Conservation (phyloP, 208 protist genomes). For the Acanthamoeba healyi region DNA sequence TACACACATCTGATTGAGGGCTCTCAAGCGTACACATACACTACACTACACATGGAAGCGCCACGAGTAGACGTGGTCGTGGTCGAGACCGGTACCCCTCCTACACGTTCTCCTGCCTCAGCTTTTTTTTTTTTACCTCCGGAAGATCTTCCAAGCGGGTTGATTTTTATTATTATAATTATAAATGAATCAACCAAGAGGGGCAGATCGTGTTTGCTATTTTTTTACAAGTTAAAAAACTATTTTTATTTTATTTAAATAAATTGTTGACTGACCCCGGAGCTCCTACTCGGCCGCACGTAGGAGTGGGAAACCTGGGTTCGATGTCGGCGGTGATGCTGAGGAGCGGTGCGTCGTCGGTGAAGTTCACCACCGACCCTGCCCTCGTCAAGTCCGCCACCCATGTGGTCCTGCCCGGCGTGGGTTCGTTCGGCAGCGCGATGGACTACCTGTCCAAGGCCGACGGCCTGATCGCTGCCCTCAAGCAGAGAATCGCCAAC, state of each 20-base stretch:
- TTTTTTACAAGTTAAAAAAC: too few species aligned
- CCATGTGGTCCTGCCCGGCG: slow-evolving; percentile 51
- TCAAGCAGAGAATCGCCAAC: slow-evolving; percentile 56
- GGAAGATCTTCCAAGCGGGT: background rate
- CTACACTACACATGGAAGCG: background rate
- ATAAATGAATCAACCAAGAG: too few species aligned
- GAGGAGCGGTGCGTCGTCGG: slow-evolving; percentile 5
- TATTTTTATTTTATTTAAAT: background rate
- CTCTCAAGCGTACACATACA: too few species aligned
- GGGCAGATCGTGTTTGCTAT: too few species aligned
- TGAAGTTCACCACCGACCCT: slow-evolving; percentile 40
- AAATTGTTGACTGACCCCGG: background rate
- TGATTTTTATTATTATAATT: too few species aligned
- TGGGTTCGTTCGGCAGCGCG: slow-evolving; percentile 65
- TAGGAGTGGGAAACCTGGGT: slow-evolving; percentile 37
- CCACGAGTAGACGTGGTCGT: slow-evolving; percentile 51
- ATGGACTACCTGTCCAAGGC: slow-evolving; percentile 50
- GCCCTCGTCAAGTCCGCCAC: slow-evolving; percentile 32
- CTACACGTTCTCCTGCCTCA: background rate
- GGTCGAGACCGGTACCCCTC: slow-evolving; percentile 60
- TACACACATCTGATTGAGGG: too few species aligned
- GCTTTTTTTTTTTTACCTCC: background rate
- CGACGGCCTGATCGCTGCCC: slow-evolving; percentile 42
- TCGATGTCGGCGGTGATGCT: slow-evolving; percentile 52
- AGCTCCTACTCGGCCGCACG: too few species aligned